A percentile compares a stretch with the other conserved stretches of the same genome.
phyloP scores from a whole-genome alignment of 306 rosid genomes.

The Hippophae rhamnoides region DNA sequence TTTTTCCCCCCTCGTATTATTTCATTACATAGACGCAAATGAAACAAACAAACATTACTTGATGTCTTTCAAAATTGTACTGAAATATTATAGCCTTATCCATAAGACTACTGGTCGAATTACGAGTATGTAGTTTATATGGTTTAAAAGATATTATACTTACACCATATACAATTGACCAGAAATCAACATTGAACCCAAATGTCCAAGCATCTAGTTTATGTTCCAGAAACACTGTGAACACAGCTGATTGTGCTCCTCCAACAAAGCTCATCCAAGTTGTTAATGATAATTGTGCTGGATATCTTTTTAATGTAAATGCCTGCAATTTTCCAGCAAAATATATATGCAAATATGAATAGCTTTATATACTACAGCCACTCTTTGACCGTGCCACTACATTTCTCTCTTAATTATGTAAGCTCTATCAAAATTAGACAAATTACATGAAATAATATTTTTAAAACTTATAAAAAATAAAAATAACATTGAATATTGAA shows the following conservation, averaged over 20 bases:
- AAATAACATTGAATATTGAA: no score
- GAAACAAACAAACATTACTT: background rate
- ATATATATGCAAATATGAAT: no score
- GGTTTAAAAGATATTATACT: constrained; percentile 14
- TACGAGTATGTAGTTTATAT: no score
- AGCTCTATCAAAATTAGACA: no score
- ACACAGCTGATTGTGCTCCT: constrained; percentile 68
- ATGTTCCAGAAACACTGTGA: constrained; percentile 35
- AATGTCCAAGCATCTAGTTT: constrained; percentile 55
- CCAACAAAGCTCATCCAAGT: constrained; percentile 72
- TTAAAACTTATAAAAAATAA: no score
- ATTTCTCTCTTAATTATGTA: no score
- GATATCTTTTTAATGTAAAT: constrained; percentile 66
- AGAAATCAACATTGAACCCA: constrained; percentile 57
- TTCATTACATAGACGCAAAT: background rate
- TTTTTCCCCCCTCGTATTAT: background rate
- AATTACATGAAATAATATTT: no score
- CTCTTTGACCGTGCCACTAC: no score
- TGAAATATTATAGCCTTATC: no score
- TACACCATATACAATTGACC: constrained; percentile 63
- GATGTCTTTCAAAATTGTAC: background rate
- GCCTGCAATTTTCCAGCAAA: constrained; percentile 38
- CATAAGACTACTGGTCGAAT: no score
- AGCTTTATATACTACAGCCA: no score
- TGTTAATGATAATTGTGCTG: constrained; percentile 65